A percentile compares a stretch with the other conserved stretches of the same genome.
Evolutionary conservation across 2,329 filamentous ascomycete genomes (phyloP).

Genomic region (Venturia nashicola): DNA sequence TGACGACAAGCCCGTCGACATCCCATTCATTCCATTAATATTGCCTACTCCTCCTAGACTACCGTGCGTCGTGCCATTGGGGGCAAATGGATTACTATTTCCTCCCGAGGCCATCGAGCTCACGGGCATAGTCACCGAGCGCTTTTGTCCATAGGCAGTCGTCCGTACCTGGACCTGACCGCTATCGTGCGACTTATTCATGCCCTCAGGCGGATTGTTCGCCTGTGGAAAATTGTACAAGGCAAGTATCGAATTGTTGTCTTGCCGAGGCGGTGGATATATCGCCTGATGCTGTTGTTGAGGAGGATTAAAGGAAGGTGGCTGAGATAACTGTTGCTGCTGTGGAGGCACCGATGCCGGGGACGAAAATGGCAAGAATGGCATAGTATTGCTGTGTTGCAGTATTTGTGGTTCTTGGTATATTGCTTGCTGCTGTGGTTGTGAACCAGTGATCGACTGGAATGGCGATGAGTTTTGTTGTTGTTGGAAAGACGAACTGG

Average conservation of each 20-base stretch:
- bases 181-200: conserved; percentile 13
- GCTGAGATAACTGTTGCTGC: conserved; percentile 24
- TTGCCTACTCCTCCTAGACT: not conserved
- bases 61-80: conserved; percentile 11
- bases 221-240: conserved; percentile 49
- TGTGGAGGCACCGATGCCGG: conserved; percentile 18
- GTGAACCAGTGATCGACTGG: not conserved
- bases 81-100: conserved; percentile 46
- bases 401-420: conserved; percentile 11
- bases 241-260: conserved; percentile 65
- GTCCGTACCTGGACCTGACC: not conserved
- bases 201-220: conserved; percentile 19
- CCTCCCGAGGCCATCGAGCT: conserved; percentile 17
- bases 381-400: conserved; percentile 18
- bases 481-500: conserved; percentile 13
- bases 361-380: conserved; percentile 21
- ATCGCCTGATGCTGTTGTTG: conserved; percentile 18
- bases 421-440: conserved; percentile 12
- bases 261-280: conserved; percentile 36
- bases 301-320: not conserved
- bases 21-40: not conserved
- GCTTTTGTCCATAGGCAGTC: conserved; percentile 15
- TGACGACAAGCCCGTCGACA: not conserved
- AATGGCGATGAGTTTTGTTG: conserved; percentile 11
- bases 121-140: conserved; percentile 27